Conservation (phyloP, 345 rosid genomes). For the Noccaea bulbosa region DNA sequence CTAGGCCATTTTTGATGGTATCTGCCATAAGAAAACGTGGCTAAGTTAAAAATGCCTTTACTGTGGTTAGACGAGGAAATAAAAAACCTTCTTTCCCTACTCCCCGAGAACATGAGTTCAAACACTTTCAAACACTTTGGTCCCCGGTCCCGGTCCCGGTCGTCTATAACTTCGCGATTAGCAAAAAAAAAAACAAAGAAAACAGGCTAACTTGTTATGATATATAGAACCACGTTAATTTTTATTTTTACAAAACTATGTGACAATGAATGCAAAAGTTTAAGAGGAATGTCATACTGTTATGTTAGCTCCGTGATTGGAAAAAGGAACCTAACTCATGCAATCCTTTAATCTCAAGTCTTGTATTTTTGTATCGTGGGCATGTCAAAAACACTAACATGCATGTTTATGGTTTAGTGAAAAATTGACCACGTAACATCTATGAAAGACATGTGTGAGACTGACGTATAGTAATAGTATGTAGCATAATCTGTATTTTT, state of each 20-base stretch:
- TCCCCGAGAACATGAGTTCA: too few relatives aligned
- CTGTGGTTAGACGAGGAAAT: too few relatives aligned
- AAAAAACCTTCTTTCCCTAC: too few relatives aligned
- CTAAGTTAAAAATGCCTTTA: too few relatives aligned
- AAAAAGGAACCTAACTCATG: conserved; percentile 45
- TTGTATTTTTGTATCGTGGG: conserved; percentile 27
- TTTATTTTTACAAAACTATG: not conserved
- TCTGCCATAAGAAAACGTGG: too few relatives aligned
- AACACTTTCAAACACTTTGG: too few relatives aligned
- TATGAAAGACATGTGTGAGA: conserved; percentile 34
- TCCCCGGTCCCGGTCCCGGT: too few relatives aligned
- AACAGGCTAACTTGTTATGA: too few relatives aligned
- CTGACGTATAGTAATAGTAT: conserved; percentile 30
- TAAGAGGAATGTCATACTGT: conserved; percentile 43
- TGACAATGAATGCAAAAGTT: conserved; percentile 32
- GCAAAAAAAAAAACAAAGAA: too few relatives aligned
- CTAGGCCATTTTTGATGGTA: too few relatives aligned
- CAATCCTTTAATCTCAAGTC: conserved; percentile 41
- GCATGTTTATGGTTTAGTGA: conserved; percentile 37
- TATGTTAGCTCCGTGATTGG: conserved; percentile 44
- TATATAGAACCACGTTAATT: too few relatives aligned
- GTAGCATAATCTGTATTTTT: not conserved
- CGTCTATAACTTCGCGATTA: too few relatives aligned
- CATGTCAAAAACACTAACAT: conserved; percentile 34
- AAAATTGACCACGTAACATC: conserved; percentile 44